Evolutionary conservation across 1,284 basidiomycete species (phyloP), one percentile per base, ranked within the genome.

Genomic region (Rhodotorula sp.): DNA sequence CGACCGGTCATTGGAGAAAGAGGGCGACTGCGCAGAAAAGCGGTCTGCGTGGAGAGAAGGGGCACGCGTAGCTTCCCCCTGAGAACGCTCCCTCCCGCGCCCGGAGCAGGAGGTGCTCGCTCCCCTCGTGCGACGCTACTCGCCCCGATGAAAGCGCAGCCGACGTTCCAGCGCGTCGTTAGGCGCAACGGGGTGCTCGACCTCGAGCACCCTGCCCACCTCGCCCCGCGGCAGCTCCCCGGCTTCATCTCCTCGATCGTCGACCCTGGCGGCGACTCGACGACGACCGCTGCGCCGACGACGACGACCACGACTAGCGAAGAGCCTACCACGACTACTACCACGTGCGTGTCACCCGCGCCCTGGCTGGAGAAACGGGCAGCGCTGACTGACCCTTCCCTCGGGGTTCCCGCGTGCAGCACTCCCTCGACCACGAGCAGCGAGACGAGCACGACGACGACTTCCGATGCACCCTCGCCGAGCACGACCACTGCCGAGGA

Each of bases 281-380:
- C 64, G 27, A 67, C 66, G 39, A 29, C 41, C 8, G 36, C 62
- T 8, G 51, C 53, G 60, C 21, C 66, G 27, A 46, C 59, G 17
- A 61, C 51, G 19, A 64, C 70, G 25, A 64, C 70, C 15, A 61
- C 70, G n/a, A 61, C 41, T 17, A 56, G 48, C n/a, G 2, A 51
- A 7, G 37, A 37, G 13, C 48, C 55, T 17, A 39, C 54, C 36
- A 32, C 67, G 6, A 34, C 36, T 19, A 46, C 51, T 22, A 48
- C 61, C 27, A 29, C 46, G n/a, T 32, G 29, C 25, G 60, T 44
- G 29, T 34, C 21, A 21, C 17, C n/a, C 36, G 12, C 17, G 36
- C 27, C 22, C 19, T 3, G 12, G 13, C 13, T 12, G 3, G 46
- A 48, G 46, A 3, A n/a, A 29, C 50, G 12, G 17, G 50, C n/a